Base-by-base conservation (phyloP, 139 green algal species). In the Asterochloris erici region DNA sequence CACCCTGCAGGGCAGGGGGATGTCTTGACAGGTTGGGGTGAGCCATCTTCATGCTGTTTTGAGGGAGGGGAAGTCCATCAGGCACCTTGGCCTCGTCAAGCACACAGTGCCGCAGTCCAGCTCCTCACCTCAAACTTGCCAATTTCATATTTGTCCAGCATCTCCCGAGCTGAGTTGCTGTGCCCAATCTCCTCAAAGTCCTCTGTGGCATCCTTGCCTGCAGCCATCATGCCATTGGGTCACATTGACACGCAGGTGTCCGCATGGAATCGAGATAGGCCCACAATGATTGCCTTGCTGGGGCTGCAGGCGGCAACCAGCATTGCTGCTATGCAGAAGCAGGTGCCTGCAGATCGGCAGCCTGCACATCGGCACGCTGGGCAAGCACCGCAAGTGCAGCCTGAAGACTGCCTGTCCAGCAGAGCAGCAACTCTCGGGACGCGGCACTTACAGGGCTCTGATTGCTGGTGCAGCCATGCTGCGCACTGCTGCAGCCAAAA, bases 111-210 rank as follows among this genome's bases (percentile, higher is more conserved):
- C 38, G 6, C 38, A 54, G 26, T 23, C 0, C 10, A 14, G 17
- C 24, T 23, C 47, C 89, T 73, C 79, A 95, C 93, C 85, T 92
- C 91, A 86, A 84, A 95, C 0, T 86, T 85, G 24, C 94, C 94
- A 66, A 97, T 92, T 14, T 89, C 79, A 78, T 96, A 96, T 83
- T 96, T 93, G 6, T 91, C 84, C 47, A 97, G 86, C 85, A 96
- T 87, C 64, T 96, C 88, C 76, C 90, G 90, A 1, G 94, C 94
- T 0, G 91, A 89, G 23, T 94, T 95, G 88, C 90, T 95, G 86
- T 97, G 94, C 0, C 93, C 94, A 81, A 97, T 97, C 79, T 98
- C 94, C n/a, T 98, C 94, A 87, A 96, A 98, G 64, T 96, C 93
- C 74, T 95, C 91, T 12, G 94, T 96, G 0, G 91, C 91, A 78